A percentile compares a stretch with the other conserved stretches of the same genome.
Conservation (phyloP, 2,329 filamentous ascomycete species). For the Ampelomyces quisqualis region DNA sequence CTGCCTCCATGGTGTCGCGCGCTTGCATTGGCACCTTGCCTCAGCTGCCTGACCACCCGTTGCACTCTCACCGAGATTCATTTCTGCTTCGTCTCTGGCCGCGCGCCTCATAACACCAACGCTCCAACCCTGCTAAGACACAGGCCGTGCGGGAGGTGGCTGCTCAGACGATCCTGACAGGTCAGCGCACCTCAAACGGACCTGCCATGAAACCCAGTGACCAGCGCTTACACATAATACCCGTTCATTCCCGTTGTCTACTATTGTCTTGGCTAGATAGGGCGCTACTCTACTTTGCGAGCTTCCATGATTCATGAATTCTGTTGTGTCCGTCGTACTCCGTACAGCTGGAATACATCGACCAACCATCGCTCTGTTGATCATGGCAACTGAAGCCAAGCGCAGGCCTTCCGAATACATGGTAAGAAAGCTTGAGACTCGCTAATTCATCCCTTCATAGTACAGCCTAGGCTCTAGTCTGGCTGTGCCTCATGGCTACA, state of each 20-base stretch:
- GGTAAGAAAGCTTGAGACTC: slow-evolving; percentile 15
- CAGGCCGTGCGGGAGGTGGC: slow-evolving; percentile 30
- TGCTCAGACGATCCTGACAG: slow-evolving; percentile 33
- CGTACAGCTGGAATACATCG: slow-evolving; percentile 16
- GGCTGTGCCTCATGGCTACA: slow-evolving; percentile 11
- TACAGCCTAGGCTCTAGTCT: slow-evolving; percentile 17
- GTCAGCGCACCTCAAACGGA: slow-evolving; percentile 17
- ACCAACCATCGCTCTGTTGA: slow-evolving; percentile 27
- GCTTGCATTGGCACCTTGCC: slow-evolving; percentile 36
- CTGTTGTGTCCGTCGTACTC: too few species aligned
- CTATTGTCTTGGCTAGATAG: slow-evolving; percentile 23
- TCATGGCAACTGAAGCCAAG: slow-evolving; percentile 31
- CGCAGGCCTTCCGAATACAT: slow-evolving; percentile 26
- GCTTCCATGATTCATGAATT: too few species aligned
- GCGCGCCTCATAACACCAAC: slow-evolving; percentile 41
- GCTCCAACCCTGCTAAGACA: slow-evolving; percentile 26
- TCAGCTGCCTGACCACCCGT: slow-evolving; percentile 29
- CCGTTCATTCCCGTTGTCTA: slow-evolving; percentile 23
- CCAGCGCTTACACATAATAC: slow-evolving; percentile 36
- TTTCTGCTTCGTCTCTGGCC: slow-evolving; percentile 37
- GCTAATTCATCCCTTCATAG: slow-evolving; percentile 7
- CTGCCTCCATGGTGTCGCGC: slow-evolving; percentile 37
- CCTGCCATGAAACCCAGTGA: slow-evolving; percentile 34
- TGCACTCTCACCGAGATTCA: slow-evolving; percentile 24
- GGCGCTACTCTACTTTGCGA: slow-evolving; percentile 24